Evolutionary conservation across 2,329 filamentous ascomycete species (phyloP).

Genomic region (Rhexocercosporidium sp.): DNA sequence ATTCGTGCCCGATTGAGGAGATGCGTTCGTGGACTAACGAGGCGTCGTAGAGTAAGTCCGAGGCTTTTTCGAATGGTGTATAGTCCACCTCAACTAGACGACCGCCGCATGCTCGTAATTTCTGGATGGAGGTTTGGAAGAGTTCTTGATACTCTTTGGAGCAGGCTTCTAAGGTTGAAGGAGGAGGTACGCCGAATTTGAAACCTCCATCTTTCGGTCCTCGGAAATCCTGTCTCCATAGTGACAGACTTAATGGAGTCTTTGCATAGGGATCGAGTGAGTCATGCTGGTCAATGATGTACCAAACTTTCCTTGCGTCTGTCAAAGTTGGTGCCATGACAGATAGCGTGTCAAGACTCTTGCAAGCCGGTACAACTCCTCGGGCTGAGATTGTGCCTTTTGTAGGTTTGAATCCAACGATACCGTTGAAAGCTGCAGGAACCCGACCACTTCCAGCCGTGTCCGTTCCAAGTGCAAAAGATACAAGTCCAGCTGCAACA

Average conservation of each 20-base stretch:
- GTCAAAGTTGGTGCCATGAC: conserved; percentile 52
- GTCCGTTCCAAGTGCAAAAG: conserved; percentile 58
- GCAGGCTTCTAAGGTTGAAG: conserved; percentile 48
- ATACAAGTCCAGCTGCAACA: conserved; percentile 55
- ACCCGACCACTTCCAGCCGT: conserved; percentile 58
- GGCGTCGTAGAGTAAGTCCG: conserved; percentile 57
- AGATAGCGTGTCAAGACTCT: conserved; percentile 57
- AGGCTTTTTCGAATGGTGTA: conserved; percentile 53
- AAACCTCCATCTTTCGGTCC: conserved; percentile 45
- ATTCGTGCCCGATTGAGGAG: conserved; percentile 47
- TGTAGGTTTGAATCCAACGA: conserved; percentile 54
- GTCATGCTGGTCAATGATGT: conserved; percentile 52
- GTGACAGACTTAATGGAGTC: conserved; percentile 38
- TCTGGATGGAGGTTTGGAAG: conserved; percentile 46
- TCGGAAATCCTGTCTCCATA: conserved; percentile 40
- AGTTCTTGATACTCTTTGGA: conserved; percentile 46
- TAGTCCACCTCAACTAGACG: conserved; percentile 47
- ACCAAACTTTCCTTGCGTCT: conserved; percentile 56
- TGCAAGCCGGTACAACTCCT: conserved; percentile 57
- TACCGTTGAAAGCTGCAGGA: conserved; percentile 55
- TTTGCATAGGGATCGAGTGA: conserved; percentile 54
- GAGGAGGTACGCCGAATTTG: conserved; percentile 54
- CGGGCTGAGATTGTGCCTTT: conserved; percentile 53
- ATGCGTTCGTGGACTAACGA: conserved; percentile 58
- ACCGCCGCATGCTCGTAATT: conserved; percentile 47